Evolutionary conservation across 75 land plant species (phyloP), one percentile per base, ranked within the genome.

Genomic region (Larix kaempferi): DNA sequence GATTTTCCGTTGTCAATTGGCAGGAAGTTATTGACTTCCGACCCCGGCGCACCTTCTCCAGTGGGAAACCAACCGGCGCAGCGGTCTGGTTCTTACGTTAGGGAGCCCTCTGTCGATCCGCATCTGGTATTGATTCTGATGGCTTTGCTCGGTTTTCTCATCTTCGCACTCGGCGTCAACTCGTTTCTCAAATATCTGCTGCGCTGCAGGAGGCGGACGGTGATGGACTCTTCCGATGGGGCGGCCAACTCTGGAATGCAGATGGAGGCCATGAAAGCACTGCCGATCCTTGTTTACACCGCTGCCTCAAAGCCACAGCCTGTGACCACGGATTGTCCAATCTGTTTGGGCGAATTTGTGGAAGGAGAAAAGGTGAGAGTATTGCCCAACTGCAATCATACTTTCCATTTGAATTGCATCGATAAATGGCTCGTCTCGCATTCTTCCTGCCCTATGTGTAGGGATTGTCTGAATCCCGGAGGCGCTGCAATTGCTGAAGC

Each of bases 401-500:
- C 82, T 2, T 91, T 88, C 78, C 93, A 91, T 60, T 81, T 88
- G 8, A n/a, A 74, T 56, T 91, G 93, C 80, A 86, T 91, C 26
- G 93, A 91, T 62, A 76, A 76, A 29, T 91, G 93, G 93, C 78
- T 91, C 23, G 19, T 64, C n/a, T 71, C 81, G 35, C 93, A 88
- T 80, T 82, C 89, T 21, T 86, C 90, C 8, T 91, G 90, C 64
- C 93, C 93, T 17, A 91, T 82, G 14, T 91, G 93, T 56, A 63
- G 92, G 27, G 64, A 59, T 14, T 85, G 88, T 14, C 37, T 88
- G 58, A 73, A 2, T 16, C 5, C 25, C 5, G 75, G 25, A 23
- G 33, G 33, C 33, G 10, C 10, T 54, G 75, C 26, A 55, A 22
- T 8, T 73, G 4, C 15, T 25, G 27, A 73, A 23, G 7, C 16